Percentiles rank a stretch among this genome's conserved stretches.
These are phyloP conservation scores for Laguncularia racemosa DNA, from an alignment of 345 rosid species.

Conservation along the genomic window DNA sequence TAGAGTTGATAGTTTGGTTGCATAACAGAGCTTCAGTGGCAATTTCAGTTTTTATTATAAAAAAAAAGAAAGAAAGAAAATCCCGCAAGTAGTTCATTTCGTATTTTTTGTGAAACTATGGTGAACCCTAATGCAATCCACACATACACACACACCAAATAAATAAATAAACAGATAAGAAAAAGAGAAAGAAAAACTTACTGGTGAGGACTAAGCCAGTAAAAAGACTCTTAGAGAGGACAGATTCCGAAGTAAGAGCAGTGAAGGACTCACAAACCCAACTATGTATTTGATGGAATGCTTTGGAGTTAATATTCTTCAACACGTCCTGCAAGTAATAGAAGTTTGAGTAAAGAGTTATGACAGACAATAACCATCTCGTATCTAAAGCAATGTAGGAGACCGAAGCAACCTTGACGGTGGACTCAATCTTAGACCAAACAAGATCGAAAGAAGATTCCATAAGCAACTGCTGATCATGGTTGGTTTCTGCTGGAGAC, in stretches of 20 bases:
- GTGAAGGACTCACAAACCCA: conserved; percentile 70
- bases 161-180: not conserved
- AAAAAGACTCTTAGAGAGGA: conserved; percentile 53
- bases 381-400: not conserved
- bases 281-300: conserved; percentile 48
- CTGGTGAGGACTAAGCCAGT: conserved; percentile 79
- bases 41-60: no score
- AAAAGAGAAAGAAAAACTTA: conserved; percentile 31
- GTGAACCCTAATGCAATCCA: not conserved
- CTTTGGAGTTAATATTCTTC: conserved; percentile 35
- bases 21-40: no score
- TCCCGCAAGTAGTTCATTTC: no score
- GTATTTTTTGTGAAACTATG: not conserved
- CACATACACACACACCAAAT: not conserved
- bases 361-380: not conserved
- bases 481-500: not conserved
- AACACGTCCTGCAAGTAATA: conserved; percentile 52
- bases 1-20: no score
- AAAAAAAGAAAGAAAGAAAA: no score
- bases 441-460: conserved; percentile 7
- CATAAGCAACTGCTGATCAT: not conserved
- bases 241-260: conserved; percentile 40
- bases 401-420: conserved; percentile 3
- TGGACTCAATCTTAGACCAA: conserved; percentile 10
- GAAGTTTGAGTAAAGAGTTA: not conserved